A percentile compares a stretch with the other conserved stretches of the same genome.
phyloP scores from a whole-genome alignment of 352 stramenopile species.

The Pythium rhizo-oryzae region DNA sequence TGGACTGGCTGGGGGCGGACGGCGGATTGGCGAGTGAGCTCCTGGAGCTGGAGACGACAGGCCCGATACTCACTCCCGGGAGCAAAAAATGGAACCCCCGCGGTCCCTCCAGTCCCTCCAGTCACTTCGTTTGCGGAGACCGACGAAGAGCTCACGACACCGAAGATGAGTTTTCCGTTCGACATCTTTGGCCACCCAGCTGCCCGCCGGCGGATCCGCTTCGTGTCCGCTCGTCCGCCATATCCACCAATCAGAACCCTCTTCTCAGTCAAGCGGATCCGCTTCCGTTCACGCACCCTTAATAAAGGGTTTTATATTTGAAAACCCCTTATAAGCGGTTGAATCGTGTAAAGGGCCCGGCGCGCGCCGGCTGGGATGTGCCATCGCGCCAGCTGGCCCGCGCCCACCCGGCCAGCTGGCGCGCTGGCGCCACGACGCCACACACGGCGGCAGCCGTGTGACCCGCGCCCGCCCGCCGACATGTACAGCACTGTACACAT shows the following conservation, averaged over 20 bases:
- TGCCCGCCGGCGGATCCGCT: slow-evolving; percentile 12
- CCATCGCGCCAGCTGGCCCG: slow-evolving; percentile 2
- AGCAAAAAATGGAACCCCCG: not conserved
- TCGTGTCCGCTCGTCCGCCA: not conserved
- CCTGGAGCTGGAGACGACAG: not conserved
- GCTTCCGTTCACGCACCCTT: not conserved
- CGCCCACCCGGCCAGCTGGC: not conserved
- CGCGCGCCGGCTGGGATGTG: not conserved
- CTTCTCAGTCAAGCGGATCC: slow-evolving; percentile 2
- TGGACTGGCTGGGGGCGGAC: not conserved
- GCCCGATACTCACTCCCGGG: no score
- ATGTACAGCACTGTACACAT: no score
- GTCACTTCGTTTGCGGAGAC: slow-evolving; percentile 1
- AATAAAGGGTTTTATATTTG: not conserved
- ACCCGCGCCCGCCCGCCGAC: not conserved
- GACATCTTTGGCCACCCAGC: not conserved
- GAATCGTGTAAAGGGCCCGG: not conserved
- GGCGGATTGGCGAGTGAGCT: slow-evolving; percentile 2
- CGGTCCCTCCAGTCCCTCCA: no score
- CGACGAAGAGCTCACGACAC: slow-evolving; percentile 15
- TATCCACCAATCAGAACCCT: slow-evolving; percentile 17
- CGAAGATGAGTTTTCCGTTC: slow-evolving; percentile 2
- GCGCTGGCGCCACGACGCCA: not conserved
- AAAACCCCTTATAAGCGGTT: slow-evolving; percentile 5
- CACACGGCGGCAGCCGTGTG: not conserved